phyloP scores from a whole-genome alignment of 331 rosid genomes.

The Acacia concinna region DNA sequence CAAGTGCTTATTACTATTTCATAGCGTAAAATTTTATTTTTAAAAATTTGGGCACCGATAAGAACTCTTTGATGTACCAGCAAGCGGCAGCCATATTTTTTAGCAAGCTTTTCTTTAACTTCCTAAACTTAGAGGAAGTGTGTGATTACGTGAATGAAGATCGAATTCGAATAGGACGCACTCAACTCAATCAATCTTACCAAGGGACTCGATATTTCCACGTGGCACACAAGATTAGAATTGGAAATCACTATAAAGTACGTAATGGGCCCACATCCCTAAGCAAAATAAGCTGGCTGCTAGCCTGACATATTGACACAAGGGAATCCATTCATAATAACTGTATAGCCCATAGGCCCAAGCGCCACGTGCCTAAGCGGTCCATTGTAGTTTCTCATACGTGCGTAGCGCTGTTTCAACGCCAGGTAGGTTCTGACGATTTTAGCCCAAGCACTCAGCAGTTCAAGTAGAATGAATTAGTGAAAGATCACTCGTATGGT shows the following conservation, averaged over 20 bases:
- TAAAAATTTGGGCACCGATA: neutral
- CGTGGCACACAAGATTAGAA: neutral
- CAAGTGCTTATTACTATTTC: neutral
- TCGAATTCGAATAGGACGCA: neutral
- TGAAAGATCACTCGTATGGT: neutral
- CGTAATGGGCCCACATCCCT: neutral
- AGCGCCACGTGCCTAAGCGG: neutral
- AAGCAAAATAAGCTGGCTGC: neutral
- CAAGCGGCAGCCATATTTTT: neutral
- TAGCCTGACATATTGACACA: neutral
- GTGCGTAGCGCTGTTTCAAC: slow-evolving; percentile 15
- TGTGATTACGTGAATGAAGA: too few relatives aligned
- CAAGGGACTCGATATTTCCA: slow-evolving; percentile 15
- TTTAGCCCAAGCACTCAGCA: neutral
- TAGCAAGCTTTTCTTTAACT: too few relatives aligned
- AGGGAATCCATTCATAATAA: too few relatives aligned
- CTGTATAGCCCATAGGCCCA: neutral
- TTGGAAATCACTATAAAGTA: neutral
- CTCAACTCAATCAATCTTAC: neutral
- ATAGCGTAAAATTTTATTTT: neutral
- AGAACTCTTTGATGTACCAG: neutral
- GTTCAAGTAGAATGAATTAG: neutral
- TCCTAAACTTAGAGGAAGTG: too few relatives aligned
- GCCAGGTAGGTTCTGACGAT: neutral
- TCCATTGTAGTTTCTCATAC: neutral